Conservation (phyloP, 306 rosid genomes). For the Nissolia schottii region DNA sequence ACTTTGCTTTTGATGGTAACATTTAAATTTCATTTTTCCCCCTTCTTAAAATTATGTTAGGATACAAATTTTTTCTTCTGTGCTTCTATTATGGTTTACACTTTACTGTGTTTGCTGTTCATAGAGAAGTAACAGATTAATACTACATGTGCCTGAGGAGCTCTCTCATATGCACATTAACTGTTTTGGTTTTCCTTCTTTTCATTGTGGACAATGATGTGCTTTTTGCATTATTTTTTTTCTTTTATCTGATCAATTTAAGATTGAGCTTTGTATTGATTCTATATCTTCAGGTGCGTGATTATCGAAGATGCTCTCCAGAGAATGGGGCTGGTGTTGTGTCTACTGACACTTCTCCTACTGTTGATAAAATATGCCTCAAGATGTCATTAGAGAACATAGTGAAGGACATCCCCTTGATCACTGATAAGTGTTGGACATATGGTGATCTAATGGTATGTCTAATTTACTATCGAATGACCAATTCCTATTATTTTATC, state of each 20-base stretch:
- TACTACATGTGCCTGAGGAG: not conserved
- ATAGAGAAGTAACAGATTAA: not conserved
- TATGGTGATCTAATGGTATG: conserved; percentile 98
- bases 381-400: conserved; percentile 93
- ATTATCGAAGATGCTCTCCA: conserved; percentile 68
- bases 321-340: conserved; percentile 52
- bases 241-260: not conserved
- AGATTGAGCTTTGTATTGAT: conserved; percentile 18
- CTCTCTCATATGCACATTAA: not conserved
- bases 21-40: conserved; percentile 3
- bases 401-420: conserved; percentile 86
- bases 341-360: conserved; percentile 47
- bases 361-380: conserved; percentile 65
- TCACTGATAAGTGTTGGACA: conserved; percentile 87
- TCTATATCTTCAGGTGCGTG: conserved; percentile 62
- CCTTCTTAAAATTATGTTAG: not conserved
- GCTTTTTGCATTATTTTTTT: not conserved
- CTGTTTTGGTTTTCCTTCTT: not conserved
- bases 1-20: conserved; percentile 12
- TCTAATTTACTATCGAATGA: conserved; percentile 19
- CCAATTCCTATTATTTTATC: conserved; percentile 8
- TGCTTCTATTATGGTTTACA: not conserved
- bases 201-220: not conserved
- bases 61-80: not conserved
- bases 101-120: not conserved